Base-by-base conservation (phyloP, 768 basidiomycete genomes). In the Suillus tomentosus region DNA sequence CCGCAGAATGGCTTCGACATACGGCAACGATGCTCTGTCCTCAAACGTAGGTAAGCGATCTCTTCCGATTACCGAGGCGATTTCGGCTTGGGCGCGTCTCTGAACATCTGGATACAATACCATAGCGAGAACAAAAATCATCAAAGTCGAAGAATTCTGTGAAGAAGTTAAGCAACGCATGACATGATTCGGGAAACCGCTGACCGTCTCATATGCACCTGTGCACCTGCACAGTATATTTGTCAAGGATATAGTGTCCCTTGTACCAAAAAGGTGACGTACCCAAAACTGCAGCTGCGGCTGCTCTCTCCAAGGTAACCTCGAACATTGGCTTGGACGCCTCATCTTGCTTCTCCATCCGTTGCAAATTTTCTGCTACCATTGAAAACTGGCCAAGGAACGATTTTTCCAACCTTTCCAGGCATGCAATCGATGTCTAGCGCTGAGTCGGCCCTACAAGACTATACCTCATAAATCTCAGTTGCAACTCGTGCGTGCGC, bases 51-150 rank as follows among this genome's bases (percentile, higher is more conserved):
- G 55, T 9, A 56, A 56, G 8, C 55, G 37, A 37, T 22, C n/a
- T 2, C 8, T 8, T 15, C 55, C 55, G 9, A 56, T 22, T 15
- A 68, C 64, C 5, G n/a, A 42, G 50, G 70, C 70, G 14, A 70
- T 60, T n/a, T 70, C 69, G 9, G 42, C 64, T 51, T 70, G 69
- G 22, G 69, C 69, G 13, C 62, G 67, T 51, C 59, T 62, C 31
- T 66, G 50, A n/a, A 47, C 53, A 19, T 70, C 61, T 31, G 70
- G 70, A 45, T 56, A 57, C 3, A 39, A 56, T 31, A 62, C 14
- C 64, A 65, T 62, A 5, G 64, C 64, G 27, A 65, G 53, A 14
- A 19, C 4, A 47, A 62, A 65, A 34, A 5, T 0, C 31, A 64
- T 64, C 47, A 68, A 48, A 11, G 64, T 63, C 1, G 73, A 48